phyloP scores from a whole-genome alignment of 768 basidiomycete species.

The Trametes meyenii region DNA sequence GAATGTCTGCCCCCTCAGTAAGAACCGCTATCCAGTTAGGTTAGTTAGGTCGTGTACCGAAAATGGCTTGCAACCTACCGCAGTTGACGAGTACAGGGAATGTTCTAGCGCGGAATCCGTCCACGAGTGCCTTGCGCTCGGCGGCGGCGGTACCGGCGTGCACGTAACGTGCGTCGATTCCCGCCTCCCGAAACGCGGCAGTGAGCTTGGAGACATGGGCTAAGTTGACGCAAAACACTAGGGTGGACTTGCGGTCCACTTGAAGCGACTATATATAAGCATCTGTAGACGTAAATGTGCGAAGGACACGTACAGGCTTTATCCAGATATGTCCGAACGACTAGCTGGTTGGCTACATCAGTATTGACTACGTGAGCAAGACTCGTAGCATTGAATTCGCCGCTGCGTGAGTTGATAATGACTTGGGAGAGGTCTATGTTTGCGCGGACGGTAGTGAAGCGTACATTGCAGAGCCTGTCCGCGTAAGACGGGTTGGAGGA shows the following conservation, averaged over 20 bases:
- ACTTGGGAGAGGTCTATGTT: slow-evolving; percentile 71
- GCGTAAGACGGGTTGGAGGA: neutral
- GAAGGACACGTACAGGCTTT: slow-evolving; percentile 62
- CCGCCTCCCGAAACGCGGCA: slow-evolving; percentile 66
- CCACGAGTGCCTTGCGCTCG: slow-evolving; percentile 67
- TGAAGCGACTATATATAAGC: slow-evolving; percentile 6
- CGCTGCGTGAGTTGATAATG: slow-evolving; percentile 62
- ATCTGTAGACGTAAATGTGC: neutral
- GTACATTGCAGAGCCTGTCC: slow-evolving; percentile 78
- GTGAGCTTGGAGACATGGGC: slow-evolving; percentile 80
- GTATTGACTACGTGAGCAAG: slow-evolving; percentile 86
- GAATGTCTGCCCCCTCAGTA: slow-evolving; percentile 94
- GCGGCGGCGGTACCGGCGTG: slow-evolving; percentile 64
- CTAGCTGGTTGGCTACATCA: slow-evolving; percentile 69
- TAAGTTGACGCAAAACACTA: slow-evolving; percentile 90
- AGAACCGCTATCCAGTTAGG: slow-evolving; percentile 61
- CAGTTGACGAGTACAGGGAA: slow-evolving; percentile 93
- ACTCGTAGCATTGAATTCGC: slow-evolving; percentile 81
- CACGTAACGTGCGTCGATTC: slow-evolving; percentile 84
- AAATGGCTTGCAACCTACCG: slow-evolving; percentile 45
- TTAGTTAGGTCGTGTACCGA: neutral
- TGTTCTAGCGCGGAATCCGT: slow-evolving; percentile 66
- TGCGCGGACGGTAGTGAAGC: slow-evolving; percentile 82
- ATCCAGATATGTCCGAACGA: slow-evolving; percentile 86
- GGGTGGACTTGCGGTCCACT: slow-evolving; percentile 78